Base-by-base conservation (phyloP, 2,329 filamentous ascomycete species). In the Colletotrichum chrysophilum region DNA sequence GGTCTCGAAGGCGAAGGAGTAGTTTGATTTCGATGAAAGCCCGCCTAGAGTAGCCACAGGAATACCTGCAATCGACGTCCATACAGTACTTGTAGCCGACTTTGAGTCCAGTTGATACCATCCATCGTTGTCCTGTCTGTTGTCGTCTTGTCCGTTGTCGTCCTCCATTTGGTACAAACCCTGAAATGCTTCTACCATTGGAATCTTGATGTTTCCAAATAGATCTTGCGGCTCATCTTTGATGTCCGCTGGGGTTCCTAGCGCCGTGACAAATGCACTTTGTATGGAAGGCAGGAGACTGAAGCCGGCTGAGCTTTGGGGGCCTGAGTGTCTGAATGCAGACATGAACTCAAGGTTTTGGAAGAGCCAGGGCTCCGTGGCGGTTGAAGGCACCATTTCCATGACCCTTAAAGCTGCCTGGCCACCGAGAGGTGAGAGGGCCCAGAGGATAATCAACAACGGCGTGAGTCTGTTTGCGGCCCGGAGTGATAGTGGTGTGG, bases 171-270 rank as follows among this genome's bases (percentile, higher is more conserved):
- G 64, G 16, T 5, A 9, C 7, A 6, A 7, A 48, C 3, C 3
- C 1, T 21, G 14, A 3, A 36, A 56, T 67, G 21, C 43, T 24
- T 73, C 70, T 13, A 73, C 8, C 64, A 73, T 62, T 2, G 64
- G 70, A 7, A 73, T 68, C 26, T 73, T 73, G 9, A 68, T 36
- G 16, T 73, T 73, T 55, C 70, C 56, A 28, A 68, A 73, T n/a
- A 55, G 7, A 26, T 73, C 64, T 24, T 52, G 70, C 4, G 70
- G 64, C 0, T 26, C 28, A 18, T 7, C 34, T 10, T 73, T 73
- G 24, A 68, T n/a, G 1, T 43, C 48, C 2, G 26, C 56, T 9
- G 70, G 70, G 8, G 32, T 66, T 12, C 62, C 66, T 0, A 72
- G 8, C 9, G 70, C 70, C 2, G 55, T 30, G 14, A 43, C 43